Evolutionary conservation across 2,329 filamentous ascomycete genomes (phyloP).

Genomic region (Colletotrichum sansevieriae): DNA sequence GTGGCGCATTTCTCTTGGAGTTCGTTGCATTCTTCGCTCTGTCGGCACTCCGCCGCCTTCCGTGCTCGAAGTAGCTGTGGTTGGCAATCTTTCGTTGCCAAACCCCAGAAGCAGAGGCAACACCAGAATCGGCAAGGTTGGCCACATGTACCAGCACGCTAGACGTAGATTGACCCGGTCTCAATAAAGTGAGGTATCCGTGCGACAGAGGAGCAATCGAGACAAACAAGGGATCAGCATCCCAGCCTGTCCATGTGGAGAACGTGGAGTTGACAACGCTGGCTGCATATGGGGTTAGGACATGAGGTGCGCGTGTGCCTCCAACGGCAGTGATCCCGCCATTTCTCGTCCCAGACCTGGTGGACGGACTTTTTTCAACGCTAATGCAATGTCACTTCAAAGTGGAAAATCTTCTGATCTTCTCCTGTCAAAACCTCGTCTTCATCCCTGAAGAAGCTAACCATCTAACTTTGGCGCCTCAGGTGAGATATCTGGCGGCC

Average conservation of each 20-base stretch:
- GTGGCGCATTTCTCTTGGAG: background rate
- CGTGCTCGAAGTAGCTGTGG: background rate
- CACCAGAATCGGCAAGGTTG: background rate
- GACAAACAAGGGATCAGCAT: background rate
- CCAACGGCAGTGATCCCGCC: constrained; percentile 6
- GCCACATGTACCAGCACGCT: background rate
- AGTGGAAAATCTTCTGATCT: constrained; percentile 1
- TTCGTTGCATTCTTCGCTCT: background rate
- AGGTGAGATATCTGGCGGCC: too few species aligned
- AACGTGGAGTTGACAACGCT: constrained; percentile 10
- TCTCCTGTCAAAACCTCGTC: background rate
- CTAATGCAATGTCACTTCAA: background rate
- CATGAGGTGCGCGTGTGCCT: background rate
- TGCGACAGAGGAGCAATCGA: background rate
- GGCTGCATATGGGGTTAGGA: constrained; percentile 3
- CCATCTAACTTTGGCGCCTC: too few species aligned
- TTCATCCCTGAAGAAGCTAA: too few species aligned
- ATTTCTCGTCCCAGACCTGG: background rate
- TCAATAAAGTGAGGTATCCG: constrained; percentile 5
- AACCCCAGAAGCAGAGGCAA: background rate
- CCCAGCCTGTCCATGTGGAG: constrained; percentile 4
- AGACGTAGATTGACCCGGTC: background rate
- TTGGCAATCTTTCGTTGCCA: too few species aligned
- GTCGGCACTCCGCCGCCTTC: background rate
- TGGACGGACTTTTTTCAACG: background rate